phyloP scores from a whole-genome alignment of 2,329 filamentous ascomycete species.

The Botrytis aclada region DNA sequence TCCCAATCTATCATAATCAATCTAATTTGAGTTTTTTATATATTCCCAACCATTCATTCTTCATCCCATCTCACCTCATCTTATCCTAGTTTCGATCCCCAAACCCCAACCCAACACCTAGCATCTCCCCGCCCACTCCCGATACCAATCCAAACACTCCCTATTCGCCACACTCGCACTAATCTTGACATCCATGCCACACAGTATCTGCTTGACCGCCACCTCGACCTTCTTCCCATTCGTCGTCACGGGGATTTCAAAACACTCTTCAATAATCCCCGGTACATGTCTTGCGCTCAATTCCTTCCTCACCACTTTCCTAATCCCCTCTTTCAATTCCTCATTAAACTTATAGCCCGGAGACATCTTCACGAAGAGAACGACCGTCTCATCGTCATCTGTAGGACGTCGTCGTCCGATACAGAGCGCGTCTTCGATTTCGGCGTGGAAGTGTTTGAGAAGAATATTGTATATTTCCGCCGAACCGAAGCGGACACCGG shows the following conservation, averaged over 20 bases:
- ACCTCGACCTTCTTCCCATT: constrained; percentile 99
- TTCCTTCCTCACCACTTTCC: constrained; percentile 67
- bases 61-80: not conserved
- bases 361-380: constrained; percentile 83
- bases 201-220: constrained; percentile 93
- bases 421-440: constrained; percentile 84
- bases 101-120: not conserved
- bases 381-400: constrained; percentile 45
- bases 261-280: constrained; percentile 74
- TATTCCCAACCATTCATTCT: not conserved
- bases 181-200: constrained; percentile 80
- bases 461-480: constrained; percentile 97
- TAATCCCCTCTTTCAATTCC: constrained; percentile 62
- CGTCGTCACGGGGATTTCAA: constrained; percentile 77
- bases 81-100: not conserved
- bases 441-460: constrained; percentile 72
- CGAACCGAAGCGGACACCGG: constrained; percentile 85
- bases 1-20: not conserved
- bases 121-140: constrained; percentile 59
- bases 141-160: constrained; percentile 85
- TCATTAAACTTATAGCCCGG: constrained; percentile 47
- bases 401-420: constrained; percentile 65
- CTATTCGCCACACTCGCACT: constrained; percentile 93
- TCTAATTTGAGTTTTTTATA: not conserved
- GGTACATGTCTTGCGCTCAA: constrained; percentile 89